Evolutionary conservation across 176 grass and related monocot genomes (phyloP), one percentile per base, ranked within the genome.

Genomic region (Raddia guianensis): DNA sequence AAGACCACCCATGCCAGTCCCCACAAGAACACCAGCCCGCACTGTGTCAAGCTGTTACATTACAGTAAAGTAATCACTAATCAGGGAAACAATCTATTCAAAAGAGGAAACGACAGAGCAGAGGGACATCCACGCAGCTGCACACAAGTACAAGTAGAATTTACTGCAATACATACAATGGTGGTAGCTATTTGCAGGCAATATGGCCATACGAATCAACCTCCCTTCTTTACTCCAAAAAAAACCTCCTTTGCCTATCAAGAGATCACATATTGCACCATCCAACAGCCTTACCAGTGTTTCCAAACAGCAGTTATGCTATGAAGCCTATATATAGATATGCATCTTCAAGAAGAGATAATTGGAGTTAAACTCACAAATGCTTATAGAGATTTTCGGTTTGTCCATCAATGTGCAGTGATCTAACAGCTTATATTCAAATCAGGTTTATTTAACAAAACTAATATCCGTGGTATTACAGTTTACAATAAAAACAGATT

Each of bases 1-100:
- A 46, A 92, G 83, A 58, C 81, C 87, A 78, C 87, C 86, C 87
- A 87, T 93, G 75, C 84, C 91, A 34, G 87, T 87, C 8, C 91
- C 91, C 68, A 93, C 85, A 16, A 93, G 91, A 56, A 93, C 84
- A 82, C 91, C 91, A 63, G 87, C 87, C 27, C 73, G 64, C 35
- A 57, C 77, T 64, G 58, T 74, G 42, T 93, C 87, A 79, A 93
- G 82, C 85, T 93, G 84, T 63, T 54, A 54, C 9, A 81, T 63
- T 54, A 54, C 9, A 81, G 52, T 33, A 9, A 70, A 76, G 12
- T 64, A 61, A 76, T 76, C 49, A 76, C 8, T 64, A 61, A 76
- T 76, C 49, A 77, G 51, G 5, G 6, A 72, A 77, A 42, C 4
- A 42, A 37, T 14, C 12, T 14, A 50, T 56, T 5, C 4, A 12